Conservation (phyloP, 2,329 filamentous ascomycete species). For the Venturia aucupariae region DNA sequence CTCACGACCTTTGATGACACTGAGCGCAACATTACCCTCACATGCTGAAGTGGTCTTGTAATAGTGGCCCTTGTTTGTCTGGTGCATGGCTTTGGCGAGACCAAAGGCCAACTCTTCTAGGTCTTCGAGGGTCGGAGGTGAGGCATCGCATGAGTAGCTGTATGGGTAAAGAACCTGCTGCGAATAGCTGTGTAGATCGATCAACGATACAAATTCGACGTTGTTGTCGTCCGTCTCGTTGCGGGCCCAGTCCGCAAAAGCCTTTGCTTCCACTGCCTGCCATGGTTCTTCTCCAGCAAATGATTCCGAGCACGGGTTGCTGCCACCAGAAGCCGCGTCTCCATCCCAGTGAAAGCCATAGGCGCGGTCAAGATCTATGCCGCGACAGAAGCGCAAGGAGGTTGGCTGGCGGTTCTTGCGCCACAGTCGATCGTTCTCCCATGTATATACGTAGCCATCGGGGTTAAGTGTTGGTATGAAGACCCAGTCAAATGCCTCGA, state of each 20-base stretch:
- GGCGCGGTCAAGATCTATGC: slow-evolving; percentile 79
- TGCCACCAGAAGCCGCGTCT: slow-evolving; percentile 44
- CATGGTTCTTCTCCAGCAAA: slow-evolving; percentile 80
- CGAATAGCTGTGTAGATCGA: slow-evolving; percentile 91
- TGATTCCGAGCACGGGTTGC: slow-evolving; percentile 81
- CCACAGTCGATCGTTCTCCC: slow-evolving; percentile 87
- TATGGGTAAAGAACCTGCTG: slow-evolving; percentile 93
- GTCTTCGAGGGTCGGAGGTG: slow-evolving; percentile 82
- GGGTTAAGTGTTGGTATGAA: slow-evolving; percentile 86
- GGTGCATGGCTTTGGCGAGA: slow-evolving; percentile 77
- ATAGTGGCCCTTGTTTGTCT: slow-evolving; percentile 59
- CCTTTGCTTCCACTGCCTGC: slow-evolving; percentile 67
- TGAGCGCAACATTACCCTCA: slow-evolving; percentile 57
- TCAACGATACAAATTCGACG: slow-evolving; percentile 68
- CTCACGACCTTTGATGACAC: slow-evolving; percentile 19
- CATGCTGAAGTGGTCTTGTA: slow-evolving; percentile 71
- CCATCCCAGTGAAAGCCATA: slow-evolving; percentile 82
- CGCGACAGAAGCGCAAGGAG: slow-evolving; percentile 70
- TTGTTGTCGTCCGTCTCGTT: slow-evolving; percentile 65
- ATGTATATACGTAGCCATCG: slow-evolving; percentile 90
- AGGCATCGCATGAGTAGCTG: slow-evolving; percentile 67
- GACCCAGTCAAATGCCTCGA: slow-evolving; percentile 78
- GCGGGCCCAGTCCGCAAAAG: slow-evolving; percentile 71
- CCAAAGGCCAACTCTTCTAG: slow-evolving; percentile 83
- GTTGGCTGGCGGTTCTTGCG: slow-evolving; percentile 88